Evolutionary conservation across 176 grass and related monocot species (phyloP).

Genomic region (Oryza nivara): DNA sequence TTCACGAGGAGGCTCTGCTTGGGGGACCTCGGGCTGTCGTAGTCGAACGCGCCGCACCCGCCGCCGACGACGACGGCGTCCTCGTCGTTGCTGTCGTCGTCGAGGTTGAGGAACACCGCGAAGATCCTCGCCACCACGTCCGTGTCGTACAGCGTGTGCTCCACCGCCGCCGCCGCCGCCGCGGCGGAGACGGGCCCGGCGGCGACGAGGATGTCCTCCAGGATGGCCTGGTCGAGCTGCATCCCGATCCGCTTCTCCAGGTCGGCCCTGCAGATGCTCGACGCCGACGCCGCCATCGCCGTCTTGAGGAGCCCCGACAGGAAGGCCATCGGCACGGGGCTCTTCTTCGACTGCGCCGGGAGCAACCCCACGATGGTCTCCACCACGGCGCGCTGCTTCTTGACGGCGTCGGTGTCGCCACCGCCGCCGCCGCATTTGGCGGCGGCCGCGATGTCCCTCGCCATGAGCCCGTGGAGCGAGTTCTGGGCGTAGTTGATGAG

Average conservation of each 20-base stretch:
- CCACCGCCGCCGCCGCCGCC: neutral
- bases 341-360: slow-evolving; percentile 77
- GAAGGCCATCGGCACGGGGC: slow-evolving; percentile 83
- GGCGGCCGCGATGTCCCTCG: slow-evolving; percentile 49
- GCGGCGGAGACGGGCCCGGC: neutral
- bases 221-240: slow-evolving; percentile 88
- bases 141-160: slow-evolving; percentile 69
- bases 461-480: slow-evolving; percentile 76
- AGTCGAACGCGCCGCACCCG: slow-evolving; percentile 62
- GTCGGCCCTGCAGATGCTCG: slow-evolving; percentile 61
- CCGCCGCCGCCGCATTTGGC: slow-evolving; percentile 4
- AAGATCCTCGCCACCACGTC: slow-evolving; percentile 83
- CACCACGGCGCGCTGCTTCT: slow-evolving; percentile 68
- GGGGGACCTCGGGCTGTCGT: slow-evolving; percentile 71
- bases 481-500: slow-evolving; percentile 87
- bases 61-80: slow-evolving; percentile 32
- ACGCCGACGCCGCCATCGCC: slow-evolving; percentile 58
- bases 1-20: slow-evolving; percentile 78
- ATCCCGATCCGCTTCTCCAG: slow-evolving; percentile 88
- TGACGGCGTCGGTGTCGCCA: slow-evolving; percentile 45
- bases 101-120: slow-evolving; percentile 74
- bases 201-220: slow-evolving; percentile 89
- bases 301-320: slow-evolving; percentile 87
- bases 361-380: slow-evolving; percentile 74
- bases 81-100: slow-evolving; percentile 57